Conservation (phyloP, 805 yeast genomes). For the Starmerella geochares region DNA sequence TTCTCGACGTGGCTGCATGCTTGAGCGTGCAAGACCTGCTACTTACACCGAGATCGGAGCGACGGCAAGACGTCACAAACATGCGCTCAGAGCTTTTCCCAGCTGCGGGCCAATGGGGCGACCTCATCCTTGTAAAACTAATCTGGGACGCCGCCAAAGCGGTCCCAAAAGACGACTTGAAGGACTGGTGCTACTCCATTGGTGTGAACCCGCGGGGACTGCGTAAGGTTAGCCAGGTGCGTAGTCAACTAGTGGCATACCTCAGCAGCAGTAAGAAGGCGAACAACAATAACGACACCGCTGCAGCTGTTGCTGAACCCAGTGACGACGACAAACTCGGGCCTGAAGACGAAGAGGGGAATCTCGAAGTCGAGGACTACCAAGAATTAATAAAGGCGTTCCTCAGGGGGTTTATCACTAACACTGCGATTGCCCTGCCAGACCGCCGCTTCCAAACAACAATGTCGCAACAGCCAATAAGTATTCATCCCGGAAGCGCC, state of each 20-base stretch:
- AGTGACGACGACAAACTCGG: neutral
- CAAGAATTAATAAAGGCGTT: constrained; percentile 64
- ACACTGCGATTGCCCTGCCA: constrained; percentile 90
- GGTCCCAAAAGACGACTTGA: constrained; percentile 42
- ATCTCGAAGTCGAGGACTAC: constrained; percentile 35
- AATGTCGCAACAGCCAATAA: constrained; percentile 62
- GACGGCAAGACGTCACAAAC: constrained; percentile 75
- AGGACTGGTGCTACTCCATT: constrained; percentile 74
- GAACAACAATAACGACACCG: neutral
- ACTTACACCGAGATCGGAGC: constrained; percentile 66
- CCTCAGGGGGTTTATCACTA: constrained; percentile 69
- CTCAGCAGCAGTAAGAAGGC: constrained; percentile 29
- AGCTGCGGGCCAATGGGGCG: constrained; percentile 68
- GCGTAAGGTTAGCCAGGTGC: constrained; percentile 61
- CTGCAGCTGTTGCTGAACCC: neutral
- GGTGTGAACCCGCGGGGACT: constrained; percentile 71
- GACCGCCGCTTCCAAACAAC: constrained; percentile 87
- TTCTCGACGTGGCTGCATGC: constrained; percentile 83
- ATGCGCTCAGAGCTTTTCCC: constrained; percentile 59
- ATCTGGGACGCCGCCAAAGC: constrained; percentile 45
- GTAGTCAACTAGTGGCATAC: constrained; percentile 64
- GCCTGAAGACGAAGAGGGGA: neutral
- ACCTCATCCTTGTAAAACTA: constrained; percentile 71
- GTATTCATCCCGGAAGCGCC: constrained; percentile 84
- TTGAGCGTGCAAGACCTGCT: constrained; percentile 83